Conservation (phyloP, 257 asterid species). For the Voacanga thouarsii region DNA sequence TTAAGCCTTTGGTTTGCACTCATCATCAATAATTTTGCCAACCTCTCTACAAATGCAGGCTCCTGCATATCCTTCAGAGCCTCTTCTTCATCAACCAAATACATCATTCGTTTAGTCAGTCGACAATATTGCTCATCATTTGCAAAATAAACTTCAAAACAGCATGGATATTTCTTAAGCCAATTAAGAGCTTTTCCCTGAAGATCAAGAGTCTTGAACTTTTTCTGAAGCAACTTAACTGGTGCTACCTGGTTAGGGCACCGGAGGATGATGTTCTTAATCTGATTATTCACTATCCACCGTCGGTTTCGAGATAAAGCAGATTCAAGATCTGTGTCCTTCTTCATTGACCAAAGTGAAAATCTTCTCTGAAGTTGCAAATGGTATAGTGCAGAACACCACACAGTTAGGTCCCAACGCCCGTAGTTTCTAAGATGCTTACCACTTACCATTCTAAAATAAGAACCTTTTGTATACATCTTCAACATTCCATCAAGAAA, state of each 20-base stretch:
- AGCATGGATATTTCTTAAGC: slow-evolving; percentile 90
- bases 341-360: slow-evolving; percentile 95
- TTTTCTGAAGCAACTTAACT: slow-evolving; percentile 66
- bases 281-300: slow-evolving; percentile 90
- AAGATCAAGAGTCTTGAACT: slow-evolving; percentile 78
- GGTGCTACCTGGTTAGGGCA: slow-evolving; percentile 61
- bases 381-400: slow-evolving; percentile 14
- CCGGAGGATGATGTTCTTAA: slow-evolving; percentile 67
- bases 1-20: slow-evolving; percentile 66
- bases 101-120: slow-evolving; percentile 63
- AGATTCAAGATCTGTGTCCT: slow-evolving; percentile 84
- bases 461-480: not conserved
- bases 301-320: slow-evolving; percentile 74
- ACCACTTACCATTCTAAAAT: slow-evolving; percentile 28
- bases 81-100: slow-evolving; percentile 83
- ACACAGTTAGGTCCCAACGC: slow-evolving; percentile 20
- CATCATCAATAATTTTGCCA: slow-evolving; percentile 87
- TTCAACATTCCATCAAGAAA: not conserved
- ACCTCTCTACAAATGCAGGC: slow-evolving; percentile 54
- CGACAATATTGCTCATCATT: slow-evolving; percentile 58
- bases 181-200: slow-evolving; percentile 82
- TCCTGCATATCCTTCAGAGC: slow-evolving; percentile 64
- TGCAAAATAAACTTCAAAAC: slow-evolving; percentile 65
- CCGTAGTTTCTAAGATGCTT: slow-evolving; percentile 19
- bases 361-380: slow-evolving; percentile 28